Percentiles rank a stretch among this genome's conserved stretches.
These are phyloP conservation scores for Pichia sp. DNA, from an alignment of 1,139 yeast species.

Conservation along the genomic window DNA sequence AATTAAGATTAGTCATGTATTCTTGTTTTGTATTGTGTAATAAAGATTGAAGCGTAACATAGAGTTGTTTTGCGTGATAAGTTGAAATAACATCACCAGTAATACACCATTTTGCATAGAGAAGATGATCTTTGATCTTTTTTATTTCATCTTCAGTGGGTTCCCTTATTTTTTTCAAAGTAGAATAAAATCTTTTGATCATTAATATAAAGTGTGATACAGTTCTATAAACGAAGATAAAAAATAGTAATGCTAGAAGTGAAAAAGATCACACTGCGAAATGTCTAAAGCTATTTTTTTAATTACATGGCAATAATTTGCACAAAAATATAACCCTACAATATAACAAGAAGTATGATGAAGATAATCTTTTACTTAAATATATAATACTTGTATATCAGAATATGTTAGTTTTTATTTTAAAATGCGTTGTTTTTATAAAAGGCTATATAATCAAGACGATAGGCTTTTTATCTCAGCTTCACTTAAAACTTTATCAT, in stretches of 20 bases:
- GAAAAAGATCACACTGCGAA: not conserved
- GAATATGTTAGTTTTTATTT: too few relatives aligned
- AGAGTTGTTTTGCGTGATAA: constrained; percentile 22
- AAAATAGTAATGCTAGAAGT: too few relatives aligned
- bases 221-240: not conserved
- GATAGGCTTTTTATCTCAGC: constrained; percentile 19
- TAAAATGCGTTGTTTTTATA: too few relatives aligned
- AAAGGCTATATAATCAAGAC: not conserved
- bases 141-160: constrained; percentile 6
- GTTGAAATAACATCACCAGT: constrained; percentile 25
- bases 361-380: too few relatives aligned
- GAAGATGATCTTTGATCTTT: constrained; percentile 12
- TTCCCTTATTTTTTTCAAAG: not conserved
- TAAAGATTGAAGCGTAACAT: constrained; percentile 25
- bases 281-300: too few relatives aligned
- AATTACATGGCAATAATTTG: too few relatives aligned
- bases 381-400: too few relatives aligned
- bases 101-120: constrained; percentile 18
- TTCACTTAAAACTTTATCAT: constrained; percentile 20
- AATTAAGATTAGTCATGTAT: constrained; percentile 15
- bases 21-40: constrained; percentile 8
- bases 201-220: not conserved
- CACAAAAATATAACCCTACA: too few relatives aligned
- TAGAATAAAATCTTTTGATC: not conserved
- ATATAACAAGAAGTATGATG: not conserved